A percentile compares a stretch with the other conserved stretches of the same genome.
These are phyloP conservation scores for Daedaleopsis nitida DNA, from an alignment of 768 basidiomycete species.

Conservation along the genomic window DNA sequence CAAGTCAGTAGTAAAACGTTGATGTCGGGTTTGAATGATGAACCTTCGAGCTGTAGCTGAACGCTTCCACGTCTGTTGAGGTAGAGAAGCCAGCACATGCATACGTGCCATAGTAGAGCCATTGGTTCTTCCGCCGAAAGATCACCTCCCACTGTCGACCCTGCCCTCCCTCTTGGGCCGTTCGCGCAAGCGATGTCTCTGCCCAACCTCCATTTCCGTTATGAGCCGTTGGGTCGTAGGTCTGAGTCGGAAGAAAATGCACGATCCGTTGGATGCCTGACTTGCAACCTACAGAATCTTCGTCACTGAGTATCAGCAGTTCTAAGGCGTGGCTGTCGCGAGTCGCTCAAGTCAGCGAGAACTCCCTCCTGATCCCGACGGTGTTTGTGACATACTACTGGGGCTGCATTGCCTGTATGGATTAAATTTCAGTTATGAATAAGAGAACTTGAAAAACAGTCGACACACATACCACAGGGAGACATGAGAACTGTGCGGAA, in stretches of 20 bases:
- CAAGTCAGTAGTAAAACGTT: no score
- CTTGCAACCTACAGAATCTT: neutral
- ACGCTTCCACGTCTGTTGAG: neutral
- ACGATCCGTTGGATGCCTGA: neutral
- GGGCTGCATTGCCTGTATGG: no score
- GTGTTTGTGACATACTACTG: no score
- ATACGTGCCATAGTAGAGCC: constrained; percentile 10
- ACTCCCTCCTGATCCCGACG: no score
- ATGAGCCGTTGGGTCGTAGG: neutral
- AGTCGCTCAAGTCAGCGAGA: no score
- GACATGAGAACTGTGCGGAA: neutral
- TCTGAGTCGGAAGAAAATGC: neutral
- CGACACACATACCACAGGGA: neutral
- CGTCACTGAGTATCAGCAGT: neutral
- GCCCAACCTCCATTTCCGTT: neutral
- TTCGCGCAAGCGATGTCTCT: neutral
- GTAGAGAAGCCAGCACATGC: neutral
- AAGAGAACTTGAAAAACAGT: neutral
- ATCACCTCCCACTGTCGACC: neutral
- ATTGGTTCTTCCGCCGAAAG: neutral
- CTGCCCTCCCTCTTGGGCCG: neutral
- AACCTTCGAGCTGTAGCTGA: neutral
- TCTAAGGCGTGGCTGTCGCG: neutral
- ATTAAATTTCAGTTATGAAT: no score
- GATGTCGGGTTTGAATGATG: neutral